phyloP scores from a whole-genome alignment of 805 yeast genomes.

The Isabelozyma rhagii region DNA sequence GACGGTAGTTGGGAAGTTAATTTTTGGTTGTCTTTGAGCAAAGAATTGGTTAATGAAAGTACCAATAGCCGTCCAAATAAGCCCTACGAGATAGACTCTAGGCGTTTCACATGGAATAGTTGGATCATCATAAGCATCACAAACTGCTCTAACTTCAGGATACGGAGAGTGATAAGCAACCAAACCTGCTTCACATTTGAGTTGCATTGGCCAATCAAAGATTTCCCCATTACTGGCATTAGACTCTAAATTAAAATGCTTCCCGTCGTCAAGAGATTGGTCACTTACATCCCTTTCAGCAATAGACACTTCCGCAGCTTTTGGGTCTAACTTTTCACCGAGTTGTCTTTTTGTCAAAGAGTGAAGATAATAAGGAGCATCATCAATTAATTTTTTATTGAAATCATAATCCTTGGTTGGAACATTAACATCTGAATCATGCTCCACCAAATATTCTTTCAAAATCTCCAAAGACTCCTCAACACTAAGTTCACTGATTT shows the following conservation, averaged over 20 bases:
- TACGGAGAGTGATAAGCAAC: constrained; percentile 31
- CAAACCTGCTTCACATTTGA: constrained; percentile 41
- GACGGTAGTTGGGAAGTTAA: constrained; percentile 39
- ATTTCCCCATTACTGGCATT: constrained; percentile 1
- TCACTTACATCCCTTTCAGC: not conserved
- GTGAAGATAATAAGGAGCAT: not conserved
- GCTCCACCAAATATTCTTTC: constrained; percentile 23
- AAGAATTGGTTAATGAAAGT: constrained; percentile 56
- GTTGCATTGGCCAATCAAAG: constrained; percentile 21
- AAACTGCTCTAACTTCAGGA: constrained; percentile 29
- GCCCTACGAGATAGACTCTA: constrained; percentile 50
- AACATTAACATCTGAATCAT: constrained; percentile 31
- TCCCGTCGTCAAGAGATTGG: not conserved
- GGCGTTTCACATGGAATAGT: constrained; percentile 32
- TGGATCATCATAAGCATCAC: constrained; percentile 36
- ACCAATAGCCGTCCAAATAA: constrained; percentile 50
- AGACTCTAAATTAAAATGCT: not conserved
- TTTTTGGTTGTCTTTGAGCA: constrained; percentile 49
- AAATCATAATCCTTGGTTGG: constrained; percentile 25
- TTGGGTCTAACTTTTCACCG: not conserved
- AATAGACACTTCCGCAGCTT: not conserved
- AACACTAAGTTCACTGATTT: constrained; percentile 18
- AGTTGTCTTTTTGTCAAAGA: not conserved
- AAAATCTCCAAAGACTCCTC: constrained; percentile 26
- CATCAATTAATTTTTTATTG: constrained; percentile 14